A percentile compares a stretch with the other conserved stretches of the same genome.
These are phyloP conservation scores for Thinopyrum elongatum DNA, from an alignment of 176 grass and related monocot species.

Conservation along the genomic window DNA sequence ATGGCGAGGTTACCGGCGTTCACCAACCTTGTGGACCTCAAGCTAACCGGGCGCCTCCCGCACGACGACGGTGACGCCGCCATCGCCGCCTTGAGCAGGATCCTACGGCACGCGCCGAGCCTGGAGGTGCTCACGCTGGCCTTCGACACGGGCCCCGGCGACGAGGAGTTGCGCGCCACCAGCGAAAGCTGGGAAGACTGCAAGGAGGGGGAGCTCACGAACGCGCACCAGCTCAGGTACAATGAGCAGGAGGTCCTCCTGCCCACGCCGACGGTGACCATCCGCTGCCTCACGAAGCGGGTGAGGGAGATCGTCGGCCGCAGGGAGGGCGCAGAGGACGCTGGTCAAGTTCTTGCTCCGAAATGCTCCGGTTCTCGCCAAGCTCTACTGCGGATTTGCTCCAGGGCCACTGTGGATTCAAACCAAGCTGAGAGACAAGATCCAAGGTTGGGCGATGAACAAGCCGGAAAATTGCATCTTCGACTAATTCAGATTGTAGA, in stretches of 20 bases:
- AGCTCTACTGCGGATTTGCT: not conserved
- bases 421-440: not conserved
- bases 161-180: not conserved
- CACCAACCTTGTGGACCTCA: not conserved
- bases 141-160: not conserved
- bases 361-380: not conserved
- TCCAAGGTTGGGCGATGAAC: not conserved
- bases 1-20: not conserved
- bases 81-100: not conserved
- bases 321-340: not conserved
- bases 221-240: not conserved
- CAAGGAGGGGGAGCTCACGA: not conserved
- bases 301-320: too few species aligned
- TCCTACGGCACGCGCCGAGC: not conserved
- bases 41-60: not conserved
- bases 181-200: not conserved
- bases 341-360: not conserved
- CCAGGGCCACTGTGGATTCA: not conserved
- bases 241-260: not conserved
- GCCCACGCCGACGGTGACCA: not conserved
- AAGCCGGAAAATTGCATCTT: not conserved
- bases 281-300: not conserved
- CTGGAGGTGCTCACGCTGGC: not conserved
- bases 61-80: too few species aligned
- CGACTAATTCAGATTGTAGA: not conserved